Conservation (phyloP, 1,139 yeast genomes). For the Scheffersomyces lignicola region DNA sequence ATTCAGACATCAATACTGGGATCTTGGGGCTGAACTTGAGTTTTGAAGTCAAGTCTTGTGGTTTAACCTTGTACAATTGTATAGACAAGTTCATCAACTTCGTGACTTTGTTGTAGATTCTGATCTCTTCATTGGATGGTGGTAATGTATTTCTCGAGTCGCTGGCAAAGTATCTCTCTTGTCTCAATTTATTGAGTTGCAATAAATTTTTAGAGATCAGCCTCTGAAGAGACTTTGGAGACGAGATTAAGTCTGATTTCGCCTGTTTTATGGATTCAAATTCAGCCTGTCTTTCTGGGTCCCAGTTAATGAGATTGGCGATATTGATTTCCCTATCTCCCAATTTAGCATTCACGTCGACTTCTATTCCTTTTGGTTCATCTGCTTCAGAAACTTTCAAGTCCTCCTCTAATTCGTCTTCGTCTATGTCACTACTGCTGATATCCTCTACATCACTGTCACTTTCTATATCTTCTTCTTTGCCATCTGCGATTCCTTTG, state of each 20-base stretch:
- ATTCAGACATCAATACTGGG: constrained; percentile 74
- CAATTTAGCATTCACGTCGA: constrained; percentile 9
- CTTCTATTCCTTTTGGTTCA: constrained; percentile 11
- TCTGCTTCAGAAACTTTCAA: constrained; percentile 9
- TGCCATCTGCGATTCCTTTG: constrained; percentile 12
- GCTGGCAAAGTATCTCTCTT: constrained; percentile 47
- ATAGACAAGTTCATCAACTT: constrained; percentile 33
- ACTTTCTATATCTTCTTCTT: constrained; percentile 14
- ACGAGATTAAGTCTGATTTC: constrained; percentile 20
- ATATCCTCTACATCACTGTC: constrained; percentile 7
- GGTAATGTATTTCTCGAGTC: constrained; percentile 28
- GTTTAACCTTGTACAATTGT: constrained; percentile 25
- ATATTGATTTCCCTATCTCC: constrained; percentile 24
- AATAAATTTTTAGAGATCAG: constrained; percentile 58
- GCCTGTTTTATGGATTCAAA: constrained; percentile 29
- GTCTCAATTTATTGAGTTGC: constrained; percentile 64
- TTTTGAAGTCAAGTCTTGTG: constrained; percentile 31
- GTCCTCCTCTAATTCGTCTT: constrained; percentile 6
- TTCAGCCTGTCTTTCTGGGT: constrained; percentile 30
- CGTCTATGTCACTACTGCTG: constrained; percentile 12
- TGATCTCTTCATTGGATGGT: constrained; percentile 30
- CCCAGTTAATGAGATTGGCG: constrained; percentile 37
- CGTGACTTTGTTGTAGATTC: constrained; percentile 43
- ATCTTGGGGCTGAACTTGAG: constrained; percentile 44
- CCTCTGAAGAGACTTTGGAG: constrained; percentile 40